Evolutionary conservation across 2,329 filamentous ascomycete genomes (phyloP).

Genomic region (Gliomastix tumulicola): DNA sequence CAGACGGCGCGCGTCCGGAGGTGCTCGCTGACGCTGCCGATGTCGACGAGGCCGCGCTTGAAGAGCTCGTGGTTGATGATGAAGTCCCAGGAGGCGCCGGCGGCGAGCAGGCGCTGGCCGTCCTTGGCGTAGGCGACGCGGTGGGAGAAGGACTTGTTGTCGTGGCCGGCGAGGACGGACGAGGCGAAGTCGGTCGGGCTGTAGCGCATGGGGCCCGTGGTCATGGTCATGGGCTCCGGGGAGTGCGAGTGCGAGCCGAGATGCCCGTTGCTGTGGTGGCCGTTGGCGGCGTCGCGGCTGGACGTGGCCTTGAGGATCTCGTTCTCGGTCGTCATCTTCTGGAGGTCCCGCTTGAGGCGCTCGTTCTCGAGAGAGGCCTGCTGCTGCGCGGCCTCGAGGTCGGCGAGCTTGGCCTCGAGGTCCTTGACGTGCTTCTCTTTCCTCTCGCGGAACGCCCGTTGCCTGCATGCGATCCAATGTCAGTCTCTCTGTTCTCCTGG

Average conservation of each 20-base stretch:
- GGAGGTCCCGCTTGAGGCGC: constrained; percentile 3
- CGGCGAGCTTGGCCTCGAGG: constrained; percentile 76
- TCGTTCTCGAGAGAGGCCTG: constrained; percentile 69
- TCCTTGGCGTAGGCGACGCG: constrained; percentile 59
- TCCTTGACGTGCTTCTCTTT: constrained; percentile 94
- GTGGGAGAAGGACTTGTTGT: constrained; percentile 58
- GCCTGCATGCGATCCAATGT: constrained; percentile 41
- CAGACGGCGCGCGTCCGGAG: constrained; percentile 71
- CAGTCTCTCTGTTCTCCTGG: not conserved
- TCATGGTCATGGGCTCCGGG: constrained; percentile 36
- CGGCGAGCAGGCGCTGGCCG: constrained; percentile 65
- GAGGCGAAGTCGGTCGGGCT: constrained; percentile 67
- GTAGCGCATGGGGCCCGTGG: constrained; percentile 64
- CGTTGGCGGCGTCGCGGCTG: constrained; percentile 18
- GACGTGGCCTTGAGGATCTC: constrained; percentile 84
- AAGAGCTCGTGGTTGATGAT: constrained; percentile 78
- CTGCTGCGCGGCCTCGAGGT: constrained; percentile 67
- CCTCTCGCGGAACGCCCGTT: constrained; percentile 91
- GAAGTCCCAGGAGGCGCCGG: constrained; percentile 80
- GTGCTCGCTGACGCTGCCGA: constrained; percentile 71
- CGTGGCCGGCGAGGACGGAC: constrained; percentile 53
- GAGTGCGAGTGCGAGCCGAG: constrained; percentile 27
- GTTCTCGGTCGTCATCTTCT: constrained; percentile 60
- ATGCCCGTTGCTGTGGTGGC: constrained; percentile 13
- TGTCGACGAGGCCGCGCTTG: constrained; percentile 70